These are phyloP conservation scores for Ophiorrhiza pumila DNA, from an alignment of 257 asterid genomes.

Conservation along the genomic window DNA sequence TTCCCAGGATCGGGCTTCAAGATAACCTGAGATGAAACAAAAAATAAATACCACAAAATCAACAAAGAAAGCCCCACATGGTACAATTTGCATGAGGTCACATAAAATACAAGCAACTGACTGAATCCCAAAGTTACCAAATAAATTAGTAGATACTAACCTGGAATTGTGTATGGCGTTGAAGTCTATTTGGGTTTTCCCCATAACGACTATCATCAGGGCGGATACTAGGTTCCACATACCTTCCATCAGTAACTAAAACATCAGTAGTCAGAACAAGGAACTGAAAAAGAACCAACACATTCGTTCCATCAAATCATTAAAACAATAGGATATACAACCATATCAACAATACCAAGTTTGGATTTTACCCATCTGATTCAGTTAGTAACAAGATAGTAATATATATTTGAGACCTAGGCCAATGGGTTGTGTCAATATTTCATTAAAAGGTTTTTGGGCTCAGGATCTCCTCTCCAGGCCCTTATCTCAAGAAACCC, in stretches of 20 bases:
- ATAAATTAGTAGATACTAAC: conserved; percentile 29
- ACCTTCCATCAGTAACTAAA: conserved; percentile 60
- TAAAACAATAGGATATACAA: background rate
- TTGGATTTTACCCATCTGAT: background rate
- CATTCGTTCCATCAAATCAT: background rate
- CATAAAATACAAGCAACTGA: background rate
- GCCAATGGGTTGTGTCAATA: background rate
- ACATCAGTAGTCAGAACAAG: conserved; percentile 28
- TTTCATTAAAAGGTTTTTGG: background rate
- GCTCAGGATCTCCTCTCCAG: background rate
- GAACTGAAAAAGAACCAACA: conserved; percentile 13
- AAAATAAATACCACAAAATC: conserved; percentile 25
- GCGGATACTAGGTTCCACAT: conserved; percentile 93
- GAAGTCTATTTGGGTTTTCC: conserved; percentile 98
- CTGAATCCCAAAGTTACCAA: conserved; percentile 1
- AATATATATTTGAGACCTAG: background rate
- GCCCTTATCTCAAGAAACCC: background rate
- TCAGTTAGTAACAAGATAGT: background rate
- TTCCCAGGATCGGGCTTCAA: conserved; percentile 99
- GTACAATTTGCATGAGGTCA: background rate
- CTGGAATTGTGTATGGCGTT: conserved; percentile 97
- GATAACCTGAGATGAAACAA: conserved; percentile 70
- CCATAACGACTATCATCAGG: conserved; percentile 99
- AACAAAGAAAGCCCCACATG: conserved; percentile 17
- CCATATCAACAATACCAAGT: background rate